Conservation (phyloP, 192 early-diverging fungal genomes). For the Coemansia guatemalensis region DNA sequence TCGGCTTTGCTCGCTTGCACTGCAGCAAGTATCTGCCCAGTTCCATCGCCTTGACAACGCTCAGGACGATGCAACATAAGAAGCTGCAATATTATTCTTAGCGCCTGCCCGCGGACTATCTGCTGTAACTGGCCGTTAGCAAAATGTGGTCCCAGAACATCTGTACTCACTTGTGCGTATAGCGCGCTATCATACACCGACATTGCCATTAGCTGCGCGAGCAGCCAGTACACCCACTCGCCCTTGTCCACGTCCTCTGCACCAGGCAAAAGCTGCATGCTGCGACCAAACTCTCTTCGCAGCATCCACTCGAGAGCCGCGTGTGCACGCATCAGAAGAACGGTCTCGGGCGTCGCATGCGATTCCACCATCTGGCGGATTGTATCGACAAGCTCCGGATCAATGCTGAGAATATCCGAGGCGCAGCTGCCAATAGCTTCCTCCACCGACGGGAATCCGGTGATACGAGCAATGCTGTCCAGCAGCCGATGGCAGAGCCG, state of each 20-base stretch:
- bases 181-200: constrained; percentile 12
- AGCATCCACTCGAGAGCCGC: constrained; percentile 34
- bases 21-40: neutral
- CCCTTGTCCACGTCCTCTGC: neutral
- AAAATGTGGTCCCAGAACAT: constrained; percentile 19
- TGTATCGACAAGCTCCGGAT: constrained; percentile 15
- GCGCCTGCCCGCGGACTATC: constrained; percentile 13
- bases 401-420: constrained; percentile 27
- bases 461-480: constrained; percentile 9
- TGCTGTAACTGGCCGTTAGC: constrained; percentile 6
- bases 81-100: constrained; percentile 16
- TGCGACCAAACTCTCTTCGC: constrained; percentile 21
- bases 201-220: constrained; percentile 29
- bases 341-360: constrained; percentile 3
- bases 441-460: constrained; percentile 8
- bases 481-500: constrained; percentile 31
- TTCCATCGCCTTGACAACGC: constrained; percentile 7
- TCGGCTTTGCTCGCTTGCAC: neutral
- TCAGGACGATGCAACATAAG: constrained; percentile 26
- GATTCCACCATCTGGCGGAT: constrained; percentile 2
- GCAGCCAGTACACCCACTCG: constrained; percentile 12
- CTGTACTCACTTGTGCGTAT: constrained; percentile 12
- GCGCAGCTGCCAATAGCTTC: constrained; percentile 17
- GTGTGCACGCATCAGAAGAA: constrained; percentile 8
- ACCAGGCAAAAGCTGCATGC: neutral